These are phyloP conservation scores for Monilinia aucupariae DNA, from an alignment of 2,329 filamentous ascomycete species.

Conservation along the genomic window DNA sequence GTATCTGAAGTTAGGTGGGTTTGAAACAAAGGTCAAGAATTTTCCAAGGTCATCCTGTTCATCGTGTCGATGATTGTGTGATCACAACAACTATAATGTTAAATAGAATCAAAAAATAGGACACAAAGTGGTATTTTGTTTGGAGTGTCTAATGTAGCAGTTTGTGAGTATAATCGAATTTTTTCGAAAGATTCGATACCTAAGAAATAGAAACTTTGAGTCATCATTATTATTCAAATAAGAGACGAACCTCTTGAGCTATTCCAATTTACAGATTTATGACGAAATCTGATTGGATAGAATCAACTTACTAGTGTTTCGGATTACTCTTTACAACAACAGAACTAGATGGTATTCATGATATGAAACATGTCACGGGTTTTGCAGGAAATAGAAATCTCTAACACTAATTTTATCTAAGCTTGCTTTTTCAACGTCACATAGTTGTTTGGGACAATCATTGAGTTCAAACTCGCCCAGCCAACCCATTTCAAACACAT, in stretches of 20 bases:
- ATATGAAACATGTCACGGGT: not conserved
- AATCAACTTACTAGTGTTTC: not conserved
- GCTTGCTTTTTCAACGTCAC: slow-evolving; percentile 5
- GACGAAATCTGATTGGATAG: not conserved
- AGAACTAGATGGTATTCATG: not conserved
- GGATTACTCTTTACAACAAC: not conserved
- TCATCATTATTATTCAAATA: not conserved
- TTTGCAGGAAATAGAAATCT: not conserved
- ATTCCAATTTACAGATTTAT: not conserved
- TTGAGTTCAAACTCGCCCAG: not conserved
- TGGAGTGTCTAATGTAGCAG: not conserved
- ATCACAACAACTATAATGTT: not conserved
- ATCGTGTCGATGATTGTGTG: not conserved
- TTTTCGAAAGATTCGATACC: not conserved
- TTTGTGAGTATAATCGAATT: not conserved
- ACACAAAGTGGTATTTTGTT: not conserved
- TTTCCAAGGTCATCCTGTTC: not conserved
- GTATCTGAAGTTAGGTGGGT: not conserved
- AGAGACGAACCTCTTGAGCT: not conserved
- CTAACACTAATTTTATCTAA: not conserved
- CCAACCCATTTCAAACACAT: not conserved
- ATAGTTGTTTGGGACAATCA: not conserved
- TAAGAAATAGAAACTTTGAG: not conserved
- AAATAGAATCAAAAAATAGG: not conserved
- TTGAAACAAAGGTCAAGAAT: not conserved